phyloP scores from a whole-genome alignment of 371 early-diverging fungal genomes.

The Mortierella sp. region DNA sequence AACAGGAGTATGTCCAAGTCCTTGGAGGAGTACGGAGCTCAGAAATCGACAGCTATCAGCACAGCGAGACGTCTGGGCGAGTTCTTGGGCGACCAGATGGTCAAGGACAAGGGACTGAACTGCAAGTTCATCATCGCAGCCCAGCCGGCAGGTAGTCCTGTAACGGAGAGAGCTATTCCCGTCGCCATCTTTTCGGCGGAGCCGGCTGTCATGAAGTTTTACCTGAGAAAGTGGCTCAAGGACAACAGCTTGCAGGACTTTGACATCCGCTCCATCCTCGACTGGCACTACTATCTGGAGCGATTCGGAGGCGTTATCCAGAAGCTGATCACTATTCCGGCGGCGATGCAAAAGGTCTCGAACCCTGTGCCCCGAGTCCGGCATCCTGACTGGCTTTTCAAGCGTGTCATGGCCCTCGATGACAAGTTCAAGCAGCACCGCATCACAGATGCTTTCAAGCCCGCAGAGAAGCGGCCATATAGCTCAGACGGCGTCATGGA shows the following conservation, averaged over 20 bases:
- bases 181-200: conserved; percentile 96
- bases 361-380: conserved; percentile 95
- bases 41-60: conserved; percentile 96
- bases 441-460: conserved; percentile 87
- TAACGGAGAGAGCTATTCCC: conserved; percentile 98
- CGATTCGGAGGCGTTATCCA: conserved; percentile 97
- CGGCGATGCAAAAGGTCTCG: conserved; percentile 94
- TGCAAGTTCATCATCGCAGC: conserved; percentile 97
- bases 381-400: conserved; percentile 96
- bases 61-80: conserved; percentile 98
- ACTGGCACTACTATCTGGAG: conserved; percentile 99
- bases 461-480: conserved; percentile 47
- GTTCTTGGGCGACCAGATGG: conserved; percentile 98
- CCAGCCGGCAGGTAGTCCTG: conserved; percentile 90
- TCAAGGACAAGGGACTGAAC: conserved; percentile 96
- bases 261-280: conserved; percentile 93
- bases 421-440: conserved; percentile 86
- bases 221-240: conserved; percentile 94
- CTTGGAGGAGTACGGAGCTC: conserved; percentile 91
- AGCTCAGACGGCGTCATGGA: conserved; percentile 55
- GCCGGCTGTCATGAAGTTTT: conserved; percentile 81
- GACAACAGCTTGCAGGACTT: conserved; percentile 77
- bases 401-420: conserved; percentile 77
- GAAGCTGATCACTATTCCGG: conserved; percentile 99
- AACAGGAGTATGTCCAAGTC: conserved; percentile 98